A percentile compares a stretch with the other conserved stretches of the same genome.
These are phyloP conservation scores for Knoxdaviesia capensis DNA, from an alignment of 2,329 filamentous ascomycete genomes.

Conservation along the genomic window DNA sequence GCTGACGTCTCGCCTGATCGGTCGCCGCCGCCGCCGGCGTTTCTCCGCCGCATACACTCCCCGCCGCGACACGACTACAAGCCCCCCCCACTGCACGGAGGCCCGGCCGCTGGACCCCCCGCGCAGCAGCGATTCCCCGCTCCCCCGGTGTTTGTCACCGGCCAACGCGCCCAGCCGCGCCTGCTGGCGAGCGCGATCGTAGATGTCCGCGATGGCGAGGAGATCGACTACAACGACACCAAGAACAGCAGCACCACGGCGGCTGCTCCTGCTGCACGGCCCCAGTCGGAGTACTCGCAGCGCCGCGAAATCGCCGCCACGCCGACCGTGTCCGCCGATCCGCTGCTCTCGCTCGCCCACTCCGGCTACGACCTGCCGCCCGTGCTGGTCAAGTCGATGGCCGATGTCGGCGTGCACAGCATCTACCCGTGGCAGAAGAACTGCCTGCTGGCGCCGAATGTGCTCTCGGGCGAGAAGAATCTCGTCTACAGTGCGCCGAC, in stretches of 20 bases:
- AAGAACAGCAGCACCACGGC: neutral
- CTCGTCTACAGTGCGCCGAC: conserved; percentile 67
- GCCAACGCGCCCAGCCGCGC: conserved; percentile 4
- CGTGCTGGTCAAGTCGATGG: conserved; percentile 42
- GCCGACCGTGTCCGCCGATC: conserved; percentile 28
- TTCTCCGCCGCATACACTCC: too few relatives aligned
- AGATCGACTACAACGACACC: conserved; percentile 1
- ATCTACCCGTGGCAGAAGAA: conserved; percentile 69
- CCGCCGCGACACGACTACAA: too few relatives aligned
- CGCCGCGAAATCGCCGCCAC: conserved; percentile 29
- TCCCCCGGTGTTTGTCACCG: neutral
- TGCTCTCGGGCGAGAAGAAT: conserved; percentile 45
- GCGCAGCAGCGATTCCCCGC: neutral
- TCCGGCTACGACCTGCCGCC: conserved; percentile 40
- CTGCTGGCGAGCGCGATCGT: conserved; percentile 26
- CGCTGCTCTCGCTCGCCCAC: conserved; percentile 40
- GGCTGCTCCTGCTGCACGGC: conserved; percentile 1
- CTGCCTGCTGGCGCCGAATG: conserved; percentile 46
- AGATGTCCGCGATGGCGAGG: conserved; percentile 8
- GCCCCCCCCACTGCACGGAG: too few relatives aligned
- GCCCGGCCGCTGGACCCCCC: neutral
- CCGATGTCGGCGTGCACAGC: conserved; percentile 42
- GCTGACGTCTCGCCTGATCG: too few relatives aligned
- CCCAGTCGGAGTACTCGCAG: conserved; percentile 34
- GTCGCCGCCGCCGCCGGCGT: too few relatives aligned